A percentile compares a stretch with the other conserved stretches of the same genome.
These are phyloP conservation scores for Cystobasidium pallidum DNA, from an alignment of 1,284 basidiomycete species.

Conservation along the genomic window DNA sequence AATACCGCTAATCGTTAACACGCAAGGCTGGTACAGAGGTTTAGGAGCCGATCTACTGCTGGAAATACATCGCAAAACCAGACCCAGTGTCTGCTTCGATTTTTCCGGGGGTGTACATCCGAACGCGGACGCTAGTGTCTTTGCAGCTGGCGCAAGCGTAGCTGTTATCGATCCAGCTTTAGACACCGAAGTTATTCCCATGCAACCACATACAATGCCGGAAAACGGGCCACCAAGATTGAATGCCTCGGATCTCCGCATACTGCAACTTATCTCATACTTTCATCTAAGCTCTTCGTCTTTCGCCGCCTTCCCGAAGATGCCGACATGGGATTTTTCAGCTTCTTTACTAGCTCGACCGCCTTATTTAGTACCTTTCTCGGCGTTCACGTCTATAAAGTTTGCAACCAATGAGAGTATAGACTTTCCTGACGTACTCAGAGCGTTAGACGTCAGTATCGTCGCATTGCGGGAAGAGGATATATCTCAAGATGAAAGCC, in stretches of 20 bases:
- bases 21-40: conserved; percentile 95
- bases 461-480: conserved; percentile 70
- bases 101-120: not conserved
- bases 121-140: not conserved
- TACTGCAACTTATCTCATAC: conserved; percentile 76
- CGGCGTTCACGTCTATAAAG: conserved; percentile 64
- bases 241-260: conserved; percentile 73
- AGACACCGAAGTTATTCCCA: conserved; percentile 44
- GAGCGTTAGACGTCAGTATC: conserved; percentile 77
- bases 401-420: conserved; percentile 75
- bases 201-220: conserved; percentile 55
- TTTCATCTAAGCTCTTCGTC: conserved; percentile 64
- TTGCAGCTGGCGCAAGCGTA: not conserved
- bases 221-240: conserved; percentile 60
- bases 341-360: conserved; percentile 68
- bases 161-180: conserved; percentile 14
- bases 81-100: conserved; percentile 62
- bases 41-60: conserved; percentile 79
- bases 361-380: conserved; percentile 70
- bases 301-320: not conserved
- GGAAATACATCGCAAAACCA: conserved; percentile 69
- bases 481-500: conserved; percentile 44
- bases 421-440: conserved; percentile 65
- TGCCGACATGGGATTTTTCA: conserved; percentile 67
- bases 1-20: conserved; percentile 84